Evolutionary conservation across 495 filamentous ascomycete genomes (phyloP), one percentile per base, ranked within the genome.

Genomic region (Neurospora sp.): DNA sequence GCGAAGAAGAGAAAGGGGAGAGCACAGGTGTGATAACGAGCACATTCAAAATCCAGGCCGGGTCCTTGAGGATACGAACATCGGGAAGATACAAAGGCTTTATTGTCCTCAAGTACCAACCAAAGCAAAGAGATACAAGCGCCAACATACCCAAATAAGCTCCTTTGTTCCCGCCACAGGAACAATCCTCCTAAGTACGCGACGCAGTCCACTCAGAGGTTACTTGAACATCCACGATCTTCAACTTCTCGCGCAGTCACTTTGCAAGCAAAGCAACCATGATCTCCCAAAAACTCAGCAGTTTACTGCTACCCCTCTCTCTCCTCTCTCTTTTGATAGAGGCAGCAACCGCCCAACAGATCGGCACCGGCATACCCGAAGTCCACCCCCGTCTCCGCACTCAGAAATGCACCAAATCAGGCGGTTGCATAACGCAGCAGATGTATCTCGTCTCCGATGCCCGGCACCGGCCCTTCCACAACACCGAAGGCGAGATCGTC

Each of bases 361-460:
- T 78, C 72, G 80, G 79, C 42, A 78, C 74, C 42, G 69, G 70
- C 66, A 81, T 80, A 19, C 77, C 84, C 2, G 88, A 90, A 77
- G 83, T 80, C 39, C 87, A 89, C 70, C 88, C 88, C 17, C 74
- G 78, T 71, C 73, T 90, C 39, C 80, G 75, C 3, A 86, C 86
- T 11, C 85, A 84, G 73, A 74, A 81, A 39, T 90, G 88, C 81
- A 86, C 84, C 9, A 80, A 77, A 7, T 75, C 76, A 28, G 82
- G 81, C 38, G 84, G 86, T 13, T 89, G 87, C 77, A 82, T 78
- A 43, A 81, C 77, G 43, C 74, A 83, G 70, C 78, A 80, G n/a
- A 85, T 83, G 69, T 80, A 79, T 31, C 77, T 89, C 39, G 87
- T 88, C 11, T 76, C 87, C 19, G 88, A 90, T 75, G 80, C 83